Evolutionary conservation across 768 basidiomycete species (phyloP).

Genomic region (Scleroderma bovista): DNA sequence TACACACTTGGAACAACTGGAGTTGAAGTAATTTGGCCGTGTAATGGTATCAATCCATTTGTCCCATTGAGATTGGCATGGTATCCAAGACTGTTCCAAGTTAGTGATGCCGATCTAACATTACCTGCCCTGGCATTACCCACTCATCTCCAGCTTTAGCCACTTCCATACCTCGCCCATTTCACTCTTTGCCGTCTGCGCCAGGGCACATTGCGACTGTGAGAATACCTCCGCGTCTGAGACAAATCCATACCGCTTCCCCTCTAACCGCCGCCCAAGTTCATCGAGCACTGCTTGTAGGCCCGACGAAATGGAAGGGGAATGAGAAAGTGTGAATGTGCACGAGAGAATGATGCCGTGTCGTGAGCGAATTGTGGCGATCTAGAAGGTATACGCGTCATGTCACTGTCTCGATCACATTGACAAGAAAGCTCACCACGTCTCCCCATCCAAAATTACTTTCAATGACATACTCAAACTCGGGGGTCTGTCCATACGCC

Average conservation of each 20-base stretch:
- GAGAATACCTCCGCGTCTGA: constrained; percentile 16
- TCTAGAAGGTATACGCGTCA: background rate
- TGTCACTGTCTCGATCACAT: constrained; percentile 7
- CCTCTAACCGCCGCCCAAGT: constrained; percentile 24
- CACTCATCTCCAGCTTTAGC: constrained; percentile 17
- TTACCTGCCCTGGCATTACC: constrained; percentile 3
- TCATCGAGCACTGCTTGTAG: constrained; percentile 12
- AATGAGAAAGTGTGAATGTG: background rate
- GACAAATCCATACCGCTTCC: constrained; percentile 37
- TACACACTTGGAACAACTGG: too few relatives aligned
- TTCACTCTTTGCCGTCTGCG: constrained; percentile 2
- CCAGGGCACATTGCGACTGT: background rate
- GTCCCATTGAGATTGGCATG: too few relatives aligned
- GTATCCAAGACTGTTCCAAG: too few relatives aligned
- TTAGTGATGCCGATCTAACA: too few relatives aligned
- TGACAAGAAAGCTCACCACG: constrained; percentile 29
- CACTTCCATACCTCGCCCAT: constrained; percentile 23
- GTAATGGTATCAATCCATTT: too few relatives aligned
- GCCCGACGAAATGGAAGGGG: background rate
- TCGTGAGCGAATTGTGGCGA: background rate
- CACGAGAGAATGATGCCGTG: constrained; percentile 1
- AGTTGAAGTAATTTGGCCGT: too few relatives aligned
- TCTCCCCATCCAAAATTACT: constrained; percentile 48
- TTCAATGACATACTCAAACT: constrained; percentile 66
- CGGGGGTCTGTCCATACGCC: constrained; percentile 89